Evolutionary conservation across 805 yeast species (phyloP).

Genomic region (Teunomyces kruisii): DNA sequence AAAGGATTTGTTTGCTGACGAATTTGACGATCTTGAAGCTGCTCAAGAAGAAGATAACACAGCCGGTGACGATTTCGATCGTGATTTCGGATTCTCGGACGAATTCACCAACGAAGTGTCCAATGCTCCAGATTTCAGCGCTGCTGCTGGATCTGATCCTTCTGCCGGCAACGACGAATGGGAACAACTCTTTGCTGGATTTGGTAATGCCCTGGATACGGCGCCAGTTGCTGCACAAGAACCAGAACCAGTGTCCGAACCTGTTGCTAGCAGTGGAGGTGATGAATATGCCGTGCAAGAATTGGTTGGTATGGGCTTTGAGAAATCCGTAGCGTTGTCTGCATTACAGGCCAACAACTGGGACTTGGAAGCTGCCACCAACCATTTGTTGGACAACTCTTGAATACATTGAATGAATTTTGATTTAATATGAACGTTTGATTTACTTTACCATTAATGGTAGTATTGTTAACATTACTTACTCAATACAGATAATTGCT

Average conservation of each 20-base stretch:
- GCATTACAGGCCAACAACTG: slow-evolving; percentile 72
- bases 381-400: slow-evolving; percentile 73
- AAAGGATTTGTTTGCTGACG: slow-evolving; percentile 36
- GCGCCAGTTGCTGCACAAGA: slow-evolving; percentile 8
- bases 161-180: slow-evolving; percentile 65
- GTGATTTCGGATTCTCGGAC: slow-evolving; percentile 24
- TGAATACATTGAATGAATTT: slow-evolving; percentile 17
- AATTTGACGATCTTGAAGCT: slow-evolving; percentile 37
- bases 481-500: too few species aligned
- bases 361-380: slow-evolving; percentile 86
- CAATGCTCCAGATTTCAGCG: slow-evolving; percentile 14
- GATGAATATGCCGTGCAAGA: slow-evolving; percentile 62
- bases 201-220: slow-evolving; percentile 51
- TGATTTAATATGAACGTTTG: too few species aligned
- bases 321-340: slow-evolving; percentile 56
- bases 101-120: slow-evolving; percentile 25
- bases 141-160: slow-evolving; percentile 8
- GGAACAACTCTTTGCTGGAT: slow-evolving; percentile 92
- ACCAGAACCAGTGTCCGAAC: slow-evolving; percentile 10
- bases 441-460: too few species aligned
- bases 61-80: slow-evolving; percentile 28
- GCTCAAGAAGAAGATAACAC: slow-evolving; percentile 27
- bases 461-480: too few species aligned
- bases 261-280: slow-evolving; percentile 37
- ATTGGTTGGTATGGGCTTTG: slow-evolving; percentile 87